Percentiles rank a stretch among this genome's conserved stretches.
Conservation (phyloP, 2,329 filamentous ascomycete species). For the Colletotrichum higginsianum region DNA sequence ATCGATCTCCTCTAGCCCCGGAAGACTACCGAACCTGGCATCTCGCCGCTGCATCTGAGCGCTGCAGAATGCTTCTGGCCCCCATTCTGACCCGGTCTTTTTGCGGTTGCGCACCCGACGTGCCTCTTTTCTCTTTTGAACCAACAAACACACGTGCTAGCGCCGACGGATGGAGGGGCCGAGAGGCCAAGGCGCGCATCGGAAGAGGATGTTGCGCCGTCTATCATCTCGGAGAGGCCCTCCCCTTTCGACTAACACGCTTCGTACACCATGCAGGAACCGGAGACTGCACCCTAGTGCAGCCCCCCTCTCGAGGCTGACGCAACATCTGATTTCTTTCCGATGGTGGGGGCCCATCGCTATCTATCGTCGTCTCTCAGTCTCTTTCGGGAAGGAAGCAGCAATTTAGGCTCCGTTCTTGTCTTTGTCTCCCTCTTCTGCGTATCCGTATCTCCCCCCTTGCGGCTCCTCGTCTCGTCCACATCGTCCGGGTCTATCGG, state of each 20-base stretch:
- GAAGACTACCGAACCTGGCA: conserved; percentile 31
- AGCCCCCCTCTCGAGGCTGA: conserved; percentile 12
- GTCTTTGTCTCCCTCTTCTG: neutral
- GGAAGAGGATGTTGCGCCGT: conserved; percentile 25
- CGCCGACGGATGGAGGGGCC: conserved; percentile 25
- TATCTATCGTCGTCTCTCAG: conserved; percentile 8
- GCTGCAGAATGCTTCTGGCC: conserved; percentile 19
- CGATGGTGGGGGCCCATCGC: conserved; percentile 23
- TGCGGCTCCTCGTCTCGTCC: neutral
- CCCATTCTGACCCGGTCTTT: neutral
- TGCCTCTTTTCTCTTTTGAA: neutral
- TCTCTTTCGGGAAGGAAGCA: conserved; percentile 17
- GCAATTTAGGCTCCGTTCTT: conserved; percentile 12
- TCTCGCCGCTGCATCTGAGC: conserved; percentile 23
- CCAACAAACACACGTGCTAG: conserved; percentile 33
- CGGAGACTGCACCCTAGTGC: neutral
- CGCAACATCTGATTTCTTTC: conserved; percentile 23
- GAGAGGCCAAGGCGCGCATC: conserved; percentile 11
- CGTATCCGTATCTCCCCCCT: neutral
- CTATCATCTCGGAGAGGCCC: conserved; percentile 20
- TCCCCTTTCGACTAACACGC: conserved; percentile 14
- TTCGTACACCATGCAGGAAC: conserved; percentile 11
- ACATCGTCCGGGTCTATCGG: conserved; percentile 10
- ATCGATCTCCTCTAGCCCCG: conserved; percentile 25
- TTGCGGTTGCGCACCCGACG: neutral